Base-by-base conservation (phyloP, 208 protist genomes). In the Blechomonas ayalai region DNA sequence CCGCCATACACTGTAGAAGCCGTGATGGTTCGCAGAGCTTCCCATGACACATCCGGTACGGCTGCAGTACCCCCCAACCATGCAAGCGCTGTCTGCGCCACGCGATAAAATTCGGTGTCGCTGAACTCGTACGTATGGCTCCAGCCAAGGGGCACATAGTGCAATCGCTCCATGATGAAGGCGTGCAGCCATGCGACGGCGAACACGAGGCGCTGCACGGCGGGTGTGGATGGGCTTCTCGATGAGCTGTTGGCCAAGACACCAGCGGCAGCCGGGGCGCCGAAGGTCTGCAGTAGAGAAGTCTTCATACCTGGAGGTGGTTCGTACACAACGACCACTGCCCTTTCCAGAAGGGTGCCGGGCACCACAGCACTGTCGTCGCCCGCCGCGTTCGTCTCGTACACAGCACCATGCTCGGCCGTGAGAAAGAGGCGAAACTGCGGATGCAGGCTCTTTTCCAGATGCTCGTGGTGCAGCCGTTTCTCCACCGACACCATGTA, bases 81-180 rank as follows among this genome's bases (percentile, higher is more conserved):
- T 19, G 75, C 67, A 45, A 97, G 82, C 19, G 99, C 67, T 5
- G 91, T 80, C 24, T 95, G 78, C 9, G 97, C 38, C 5, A 97
- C 90, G 31, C 84, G 90, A 27, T 79, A 68, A 32, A 97, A 87
- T 68, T 99, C 98, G 9, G 84, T 84, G 29, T 99, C 96, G 45
- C 80, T 97, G 74, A 99, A 99, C 72, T 99, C 97, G 77, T 99
- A 99, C 4, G 42, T 43, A 74, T 98, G 96, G 19, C 80, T 91
- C 98, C 98, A 99, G 28, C 98, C 98, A 5, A 98, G 51, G 15
- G 97, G 97, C 47, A 88, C 67, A 59, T 99, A 99, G 29, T 86
- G 59, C 13, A 98, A 52, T 43, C 97, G 81, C 68, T 98, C 97
- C 58, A 96, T 85, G 27, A 98, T 75, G n/a, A 98, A 65, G 6